Evolutionary conservation across 2,329 filamentous ascomycete genomes (phyloP), one percentile per base, ranked within the genome.

Genomic region (Diaporthe ampelina): DNA sequence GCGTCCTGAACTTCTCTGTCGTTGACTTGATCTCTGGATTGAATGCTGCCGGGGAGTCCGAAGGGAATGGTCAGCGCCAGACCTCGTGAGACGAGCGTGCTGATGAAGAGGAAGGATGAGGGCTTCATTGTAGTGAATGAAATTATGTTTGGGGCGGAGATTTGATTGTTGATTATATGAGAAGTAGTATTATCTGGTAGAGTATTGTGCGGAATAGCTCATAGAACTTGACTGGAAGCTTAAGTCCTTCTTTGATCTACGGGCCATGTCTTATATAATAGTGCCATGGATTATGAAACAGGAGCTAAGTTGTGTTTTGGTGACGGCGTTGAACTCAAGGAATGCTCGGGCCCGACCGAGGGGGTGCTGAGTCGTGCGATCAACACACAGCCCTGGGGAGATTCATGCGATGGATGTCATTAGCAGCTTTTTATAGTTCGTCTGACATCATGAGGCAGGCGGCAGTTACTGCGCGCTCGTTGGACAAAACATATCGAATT

Each of bases 241-340:
- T n/a, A 0, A 15, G 11, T 2, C 11, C 1, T 8, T 3, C 17
- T 21, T 48, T 5, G 43, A 21, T 48, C 9, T 15, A 15, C 15
- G 32, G 56, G 19, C 3, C 9, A 11, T n/a, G 10, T 5, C 2
- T 65, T 65, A 65, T 48, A 65, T 65, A 63, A 13, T 24, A 48
- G 21, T 63, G 59, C 59, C 40, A 32, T 17, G 40, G 40, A 48
- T 48, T 11, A 65, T 65, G 59, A 63, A 63, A 63, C 37, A 48
- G 24, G 59, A 63, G 24, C 59, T 10, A 63, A 63, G 37, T 29
- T 2, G 15, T 48, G 24, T 7, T 48, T 19, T 15, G 24, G 15
- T 32, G 24, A 32, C 21, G 15, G 40, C 17, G 8, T 63, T 17
- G 37, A 61, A 45, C 35, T 29, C 58, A 9, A 9, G 24, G 32